Conservation (phyloP, 2,329 filamentous ascomycete genomes). For the Colletotrichum tofieldiae region DNA sequence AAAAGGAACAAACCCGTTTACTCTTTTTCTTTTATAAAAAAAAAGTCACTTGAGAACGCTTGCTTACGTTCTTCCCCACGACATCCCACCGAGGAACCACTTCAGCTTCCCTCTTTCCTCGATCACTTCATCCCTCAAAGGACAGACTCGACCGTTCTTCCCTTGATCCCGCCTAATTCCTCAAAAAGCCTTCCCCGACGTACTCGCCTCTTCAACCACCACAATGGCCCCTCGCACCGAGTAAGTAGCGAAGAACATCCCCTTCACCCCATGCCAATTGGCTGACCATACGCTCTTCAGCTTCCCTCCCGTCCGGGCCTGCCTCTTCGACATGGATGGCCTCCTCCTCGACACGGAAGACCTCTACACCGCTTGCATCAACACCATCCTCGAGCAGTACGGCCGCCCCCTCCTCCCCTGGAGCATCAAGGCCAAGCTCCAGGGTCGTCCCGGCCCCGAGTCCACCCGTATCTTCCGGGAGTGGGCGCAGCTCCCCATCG, state of each 20-base stretch:
- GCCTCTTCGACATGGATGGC: constrained; percentile 99
- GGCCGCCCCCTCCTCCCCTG: constrained; percentile 85
- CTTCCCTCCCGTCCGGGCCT: constrained; percentile 87
- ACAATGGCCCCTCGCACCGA: constrained; percentile 62
- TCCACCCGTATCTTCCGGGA: constrained; percentile 74
- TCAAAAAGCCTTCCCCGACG: neutral
- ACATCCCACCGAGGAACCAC: constrained; percentile 17
- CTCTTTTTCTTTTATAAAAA: too few species aligned
- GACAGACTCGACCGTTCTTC: neutral
- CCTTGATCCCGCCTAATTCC: neutral
- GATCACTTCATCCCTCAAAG: neutral
- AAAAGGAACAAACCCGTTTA: neutral
- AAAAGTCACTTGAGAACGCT: neutral
- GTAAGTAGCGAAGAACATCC: constrained; percentile 56
- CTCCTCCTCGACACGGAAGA: constrained; percentile 96
- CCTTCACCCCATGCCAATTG: constrained; percentile 3
- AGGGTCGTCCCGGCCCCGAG: constrained; percentile 70
- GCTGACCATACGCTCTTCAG: constrained; percentile 56
- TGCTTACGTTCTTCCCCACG: neutral
- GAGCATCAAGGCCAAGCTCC: constrained; percentile 91
- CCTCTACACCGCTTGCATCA: constrained; percentile 86
- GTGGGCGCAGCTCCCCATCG: constrained; percentile 90
- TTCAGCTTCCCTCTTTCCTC: neutral
- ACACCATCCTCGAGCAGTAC: constrained; percentile 84
- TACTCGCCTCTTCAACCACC: constrained; percentile 19